These are phyloP conservation scores for Pseudogymnoascus sp. DNA, from an alignment of 2,329 filamentous ascomycete genomes.

Conservation along the genomic window DNA sequence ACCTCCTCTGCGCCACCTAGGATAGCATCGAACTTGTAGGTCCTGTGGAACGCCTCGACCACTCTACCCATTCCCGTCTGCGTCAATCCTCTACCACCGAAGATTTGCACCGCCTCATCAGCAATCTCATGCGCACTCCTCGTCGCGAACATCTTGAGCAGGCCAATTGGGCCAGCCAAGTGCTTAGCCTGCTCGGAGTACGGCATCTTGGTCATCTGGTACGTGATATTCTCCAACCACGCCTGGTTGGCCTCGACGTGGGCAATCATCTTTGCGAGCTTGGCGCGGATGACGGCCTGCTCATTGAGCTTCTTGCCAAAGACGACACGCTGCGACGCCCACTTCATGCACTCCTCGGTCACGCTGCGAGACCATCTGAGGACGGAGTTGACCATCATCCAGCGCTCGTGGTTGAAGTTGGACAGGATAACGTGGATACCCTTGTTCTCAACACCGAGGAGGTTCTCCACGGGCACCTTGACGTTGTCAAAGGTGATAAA, in stretches of 20 bases:
- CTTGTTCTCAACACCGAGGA: conserved; percentile 77
- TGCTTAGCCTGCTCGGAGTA: conserved; percentile 68
- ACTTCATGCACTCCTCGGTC: conserved; percentile 79
- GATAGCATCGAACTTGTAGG: conserved; percentile 74
- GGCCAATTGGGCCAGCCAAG: conserved; percentile 71
- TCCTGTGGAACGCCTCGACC: conserved; percentile 77
- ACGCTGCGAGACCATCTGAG: conserved; percentile 59
- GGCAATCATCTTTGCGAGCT: conserved; percentile 84
- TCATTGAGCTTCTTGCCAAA: conserved; percentile 76
- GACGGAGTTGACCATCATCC: conserved; percentile 63
- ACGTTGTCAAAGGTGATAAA: conserved; percentile 80
- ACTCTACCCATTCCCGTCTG: conserved; percentile 75
- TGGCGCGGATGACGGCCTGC: conserved; percentile 75
- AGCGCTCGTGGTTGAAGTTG: conserved; percentile 86
- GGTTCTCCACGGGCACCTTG: conserved; percentile 70
- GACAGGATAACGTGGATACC: conserved; percentile 71
- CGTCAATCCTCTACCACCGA: conserved; percentile 73
- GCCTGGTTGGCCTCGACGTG: conserved; percentile 22
- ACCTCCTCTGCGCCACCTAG: conserved; percentile 79
- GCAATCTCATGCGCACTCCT: conserved; percentile 74
- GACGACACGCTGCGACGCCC: conserved; percentile 78
- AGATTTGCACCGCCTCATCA: conserved; percentile 78
- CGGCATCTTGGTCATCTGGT: conserved; percentile 81
- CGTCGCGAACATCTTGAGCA: conserved; percentile 73
- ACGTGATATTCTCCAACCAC: conserved; percentile 34